Base-by-base conservation (phyloP, 441 rosid species). In the Capsella rubella region DNA sequence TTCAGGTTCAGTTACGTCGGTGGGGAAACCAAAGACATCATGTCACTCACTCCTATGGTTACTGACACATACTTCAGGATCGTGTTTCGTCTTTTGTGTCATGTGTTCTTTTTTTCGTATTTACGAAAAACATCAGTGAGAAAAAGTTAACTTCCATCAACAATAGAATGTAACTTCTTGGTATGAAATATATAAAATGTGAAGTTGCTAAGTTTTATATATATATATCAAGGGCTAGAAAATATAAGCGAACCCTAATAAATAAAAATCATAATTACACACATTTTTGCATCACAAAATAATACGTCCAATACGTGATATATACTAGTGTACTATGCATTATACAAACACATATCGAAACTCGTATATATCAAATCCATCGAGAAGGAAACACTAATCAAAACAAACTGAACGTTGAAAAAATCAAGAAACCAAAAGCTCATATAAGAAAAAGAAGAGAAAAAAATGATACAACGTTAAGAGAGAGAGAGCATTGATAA, bases 1-100 rank as follows among this genome's bases (percentile, higher is more conserved):
- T 89, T 72, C 95, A 83, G 69, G 69, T 88, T 82, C 88, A 82
- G 86, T 73, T 86, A 18, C 74, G 86, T 57, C 81, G 79, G 66
- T 78, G 78, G 75, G 94, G 92, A 52, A 60, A 56, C 66, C 53
- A 37, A 53, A 72, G 66, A n/a, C 59, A 72, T 60, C 6, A 21
- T 18, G 39, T 51, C 31, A 66, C 56, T 72, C 77, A 66, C 69
- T 72, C 53, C 69, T 47, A 47, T 63, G 57, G 29, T 64, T 42
- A 6, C 51, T 78, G 63, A 78, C 70, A 59, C 73, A 42, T 29
- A 15, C n/a, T 3, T 14, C 21, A 21, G 76, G 55, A 10, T 54
- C 18, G 3, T 64, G 3, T 64, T 46, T 54, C 42, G 43, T 46
- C 71, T 56, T 42, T 69, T 69, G 4, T 7, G 6, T 7, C 29